phyloP scores from a whole-genome alignment of 2,329 filamentous ascomycete species.

The Cryphonectria parasitica region DNA sequence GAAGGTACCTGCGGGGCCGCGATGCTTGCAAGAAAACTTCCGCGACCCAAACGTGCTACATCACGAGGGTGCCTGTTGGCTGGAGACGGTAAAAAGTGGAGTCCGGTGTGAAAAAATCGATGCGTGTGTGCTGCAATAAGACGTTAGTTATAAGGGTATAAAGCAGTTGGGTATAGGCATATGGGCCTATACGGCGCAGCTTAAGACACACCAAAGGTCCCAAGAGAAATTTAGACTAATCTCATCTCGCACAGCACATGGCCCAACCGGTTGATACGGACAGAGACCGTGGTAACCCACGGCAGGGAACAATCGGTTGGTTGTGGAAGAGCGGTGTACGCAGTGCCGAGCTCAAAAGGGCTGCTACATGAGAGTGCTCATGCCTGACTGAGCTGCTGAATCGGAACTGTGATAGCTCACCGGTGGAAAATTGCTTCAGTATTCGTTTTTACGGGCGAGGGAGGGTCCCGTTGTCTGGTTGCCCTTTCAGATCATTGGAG shows the following conservation, averaged over 20 bases:
- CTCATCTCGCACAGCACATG: conserved; percentile 1
- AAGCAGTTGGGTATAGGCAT: conserved; percentile 13
- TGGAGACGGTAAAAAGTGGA: conserved; percentile 18
- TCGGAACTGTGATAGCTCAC: too few relatives aligned
- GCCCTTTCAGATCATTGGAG: neutral
- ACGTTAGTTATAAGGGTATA: conserved; percentile 24
- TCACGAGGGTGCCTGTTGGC: conserved; percentile 17
- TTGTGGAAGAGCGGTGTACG: conserved; percentile 5
- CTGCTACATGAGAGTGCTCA: neutral
- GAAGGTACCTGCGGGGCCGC: conserved; percentile 20
- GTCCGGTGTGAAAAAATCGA: conserved; percentile 16
- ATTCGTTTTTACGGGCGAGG: neutral
- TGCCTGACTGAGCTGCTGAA: neutral
- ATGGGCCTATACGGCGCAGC: conserved; percentile 19
- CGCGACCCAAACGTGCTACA: conserved; percentile 5
- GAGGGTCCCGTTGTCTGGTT: neutral
- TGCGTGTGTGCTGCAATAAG: conserved; percentile 23
- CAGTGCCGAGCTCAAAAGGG: neutral
- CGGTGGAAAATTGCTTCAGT: neutral
- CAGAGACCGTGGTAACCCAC: neutral
- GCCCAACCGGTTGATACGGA: neutral
- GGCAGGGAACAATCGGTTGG: neutral
- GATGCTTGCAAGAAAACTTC: conserved; percentile 15
- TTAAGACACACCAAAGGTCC: conserved; percentile 17
- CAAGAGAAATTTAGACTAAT: conserved; percentile 9